phyloP scores from a whole-genome alignment of 2,329 filamentous ascomycete species.

The Fusarium secorum region DNA sequence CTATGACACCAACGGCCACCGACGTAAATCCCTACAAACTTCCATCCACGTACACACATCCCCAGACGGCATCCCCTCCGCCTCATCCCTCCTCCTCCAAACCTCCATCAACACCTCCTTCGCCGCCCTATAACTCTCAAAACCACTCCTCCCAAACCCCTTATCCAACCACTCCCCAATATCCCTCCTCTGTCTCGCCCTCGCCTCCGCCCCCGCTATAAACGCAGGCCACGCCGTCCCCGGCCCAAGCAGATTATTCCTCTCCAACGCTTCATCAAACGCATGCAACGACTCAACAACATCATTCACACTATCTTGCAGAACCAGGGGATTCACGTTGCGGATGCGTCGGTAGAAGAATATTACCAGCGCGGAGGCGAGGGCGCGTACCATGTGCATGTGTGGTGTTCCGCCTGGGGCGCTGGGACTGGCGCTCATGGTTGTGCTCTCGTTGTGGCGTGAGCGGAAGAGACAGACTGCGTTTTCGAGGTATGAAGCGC shows the following conservation, averaged over 20 bases:
- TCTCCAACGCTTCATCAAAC: conserved; percentile 30
- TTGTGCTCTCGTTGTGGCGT: neutral
- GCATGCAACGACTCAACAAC: conserved; percentile 29
- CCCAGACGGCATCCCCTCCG: conserved; percentile 5
- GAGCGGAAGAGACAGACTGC: conserved; percentile 35
- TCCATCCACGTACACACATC: conserved; percentile 38
- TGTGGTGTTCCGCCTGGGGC: conserved; percentile 26
- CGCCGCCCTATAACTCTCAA: conserved; percentile 31
- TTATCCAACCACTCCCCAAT: conserved; percentile 33
- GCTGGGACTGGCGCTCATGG: conserved; percentile 4
- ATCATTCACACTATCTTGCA: conserved; percentile 29
- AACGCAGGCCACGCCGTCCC: conserved; percentile 36
- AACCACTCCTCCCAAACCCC: conserved; percentile 28
- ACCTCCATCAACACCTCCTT: conserved; percentile 30
- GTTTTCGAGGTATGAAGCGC: conserved; percentile 31
- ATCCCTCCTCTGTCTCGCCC: conserved; percentile 21
- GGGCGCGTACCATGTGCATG: conserved; percentile 34
- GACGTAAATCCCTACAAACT: conserved; percentile 31
- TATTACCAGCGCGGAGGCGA: conserved; percentile 27
- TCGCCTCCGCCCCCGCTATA: conserved; percentile 33
- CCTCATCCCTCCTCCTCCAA: conserved; percentile 34
- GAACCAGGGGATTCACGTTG: conserved; percentile 32
- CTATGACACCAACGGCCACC: conserved; percentile 31
- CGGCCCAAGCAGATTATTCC: conserved; percentile 24
- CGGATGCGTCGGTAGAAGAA: conserved; percentile 37